Percentiles rank a stretch among this genome's conserved stretches.
These are phyloP conservation scores for Anthracocystis walkeri DNA, from an alignment of 1,284 basidiomycete species.

Conservation along the genomic window DNA sequence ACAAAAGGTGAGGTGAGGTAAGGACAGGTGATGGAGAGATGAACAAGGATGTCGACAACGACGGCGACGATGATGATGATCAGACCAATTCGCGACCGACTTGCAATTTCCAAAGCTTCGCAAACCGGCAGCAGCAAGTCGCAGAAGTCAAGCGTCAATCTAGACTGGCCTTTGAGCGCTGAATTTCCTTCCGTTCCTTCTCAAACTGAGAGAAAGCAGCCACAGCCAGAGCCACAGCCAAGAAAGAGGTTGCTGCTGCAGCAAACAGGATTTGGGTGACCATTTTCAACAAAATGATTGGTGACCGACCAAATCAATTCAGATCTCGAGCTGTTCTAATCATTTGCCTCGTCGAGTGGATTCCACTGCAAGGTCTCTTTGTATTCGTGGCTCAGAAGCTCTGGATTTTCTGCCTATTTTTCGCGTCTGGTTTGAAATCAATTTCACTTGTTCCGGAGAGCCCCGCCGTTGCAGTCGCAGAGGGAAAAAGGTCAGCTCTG, in stretches of 20 bases:
- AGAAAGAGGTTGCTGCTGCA: background rate
- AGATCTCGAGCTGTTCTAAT: background rate
- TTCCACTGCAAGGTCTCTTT: background rate
- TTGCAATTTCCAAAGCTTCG: slow-evolving; percentile 12
- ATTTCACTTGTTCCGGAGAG: slow-evolving; percentile 27
- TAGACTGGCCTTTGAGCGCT: background rate
- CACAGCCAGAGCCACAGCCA: background rate
- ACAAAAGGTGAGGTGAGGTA: slow-evolving; percentile 19
- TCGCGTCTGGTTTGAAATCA: background rate
- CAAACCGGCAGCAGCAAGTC: background rate
- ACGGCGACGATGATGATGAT: slow-evolving; percentile 14
- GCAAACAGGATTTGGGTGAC: slow-evolving; percentile 18
- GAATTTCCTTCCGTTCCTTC: slow-evolving; percentile 26
- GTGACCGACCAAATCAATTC: slow-evolving; percentile 13
- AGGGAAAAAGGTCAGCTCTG: slow-evolving; percentile 1
- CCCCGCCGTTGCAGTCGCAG: slow-evolving; percentile 20
- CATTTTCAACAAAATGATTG: slow-evolving; percentile 38
- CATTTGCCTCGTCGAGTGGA: background rate
- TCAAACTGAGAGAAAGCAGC: slow-evolving; percentile 3
- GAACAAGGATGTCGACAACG: background rate
- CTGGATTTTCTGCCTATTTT: slow-evolving; percentile 9
- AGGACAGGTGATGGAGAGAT: slow-evolving; percentile 8
- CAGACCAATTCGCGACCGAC: slow-evolving; percentile 12
- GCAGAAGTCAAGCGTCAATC: background rate
- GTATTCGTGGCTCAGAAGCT: background rate